These are phyloP conservation scores for Fraxinus sp. DNA, from an alignment of 305 asterid species.

Conservation along the genomic window DNA sequence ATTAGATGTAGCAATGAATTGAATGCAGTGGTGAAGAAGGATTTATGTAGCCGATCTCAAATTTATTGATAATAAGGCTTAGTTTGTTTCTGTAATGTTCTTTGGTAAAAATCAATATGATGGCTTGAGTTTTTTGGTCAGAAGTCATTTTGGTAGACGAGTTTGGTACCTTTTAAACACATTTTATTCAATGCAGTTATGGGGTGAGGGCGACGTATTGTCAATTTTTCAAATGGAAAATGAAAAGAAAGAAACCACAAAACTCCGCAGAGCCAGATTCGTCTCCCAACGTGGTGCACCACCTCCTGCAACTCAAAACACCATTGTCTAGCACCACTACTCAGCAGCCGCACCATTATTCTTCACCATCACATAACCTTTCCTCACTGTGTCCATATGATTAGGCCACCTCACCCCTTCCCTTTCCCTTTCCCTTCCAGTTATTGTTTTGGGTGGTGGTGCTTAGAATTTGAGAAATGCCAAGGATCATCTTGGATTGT, in stretches of 20 bases:
- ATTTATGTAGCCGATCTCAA: background rate
- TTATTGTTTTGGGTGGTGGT: background rate
- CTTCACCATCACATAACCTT: background rate
- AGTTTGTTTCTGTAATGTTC: background rate
- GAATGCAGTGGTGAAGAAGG: background rate
- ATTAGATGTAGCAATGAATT: background rate
- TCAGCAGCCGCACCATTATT: background rate
- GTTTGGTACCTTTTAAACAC: background rate
- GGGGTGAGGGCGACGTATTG: background rate
- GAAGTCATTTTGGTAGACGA: background rate
- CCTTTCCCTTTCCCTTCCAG: background rate
- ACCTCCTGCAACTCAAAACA: background rate
- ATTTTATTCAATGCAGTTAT: background rate
- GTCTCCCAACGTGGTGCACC: background rate
- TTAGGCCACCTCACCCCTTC: background rate
- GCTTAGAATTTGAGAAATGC: background rate
- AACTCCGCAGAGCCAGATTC: background rate
- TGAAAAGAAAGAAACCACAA: background rate
- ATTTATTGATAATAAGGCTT: background rate
- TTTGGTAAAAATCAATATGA: background rate
- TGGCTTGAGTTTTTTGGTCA: background rate
- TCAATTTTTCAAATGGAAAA: background rate
- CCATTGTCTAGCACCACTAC: background rate
- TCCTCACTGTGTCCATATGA: background rate
- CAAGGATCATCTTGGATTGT: background rate